Conservation (phyloP, 1,284 basidiomycete species). For the Vanrija humicola region DNA sequence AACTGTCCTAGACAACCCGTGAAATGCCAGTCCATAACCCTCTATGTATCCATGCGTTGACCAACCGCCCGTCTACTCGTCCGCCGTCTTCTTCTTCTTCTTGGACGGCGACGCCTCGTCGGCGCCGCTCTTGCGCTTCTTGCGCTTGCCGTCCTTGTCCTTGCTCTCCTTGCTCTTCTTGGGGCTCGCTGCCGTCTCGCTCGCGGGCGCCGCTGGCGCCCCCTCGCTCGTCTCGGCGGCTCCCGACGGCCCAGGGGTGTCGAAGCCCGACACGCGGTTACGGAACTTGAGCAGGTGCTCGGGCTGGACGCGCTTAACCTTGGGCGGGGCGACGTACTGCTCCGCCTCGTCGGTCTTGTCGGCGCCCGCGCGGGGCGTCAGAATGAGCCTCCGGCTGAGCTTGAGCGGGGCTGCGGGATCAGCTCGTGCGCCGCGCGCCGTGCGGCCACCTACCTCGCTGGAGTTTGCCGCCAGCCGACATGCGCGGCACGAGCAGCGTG, state of each 20-base stretch:
- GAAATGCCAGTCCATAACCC: not conserved
- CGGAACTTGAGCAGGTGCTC: slow-evolving; percentile 41
- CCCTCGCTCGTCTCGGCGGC: not conserved
- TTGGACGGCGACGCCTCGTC: slow-evolving; percentile 18
- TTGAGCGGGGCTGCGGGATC: slow-evolving; percentile 33
- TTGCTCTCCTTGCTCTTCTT: slow-evolving; percentile 6
- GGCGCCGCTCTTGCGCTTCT: slow-evolving; percentile 22
- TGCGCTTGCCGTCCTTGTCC: slow-evolving; percentile 18
- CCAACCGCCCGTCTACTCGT: slow-evolving; percentile 11
- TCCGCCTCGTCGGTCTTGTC: not conserved
- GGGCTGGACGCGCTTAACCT: slow-evolving; percentile 32
- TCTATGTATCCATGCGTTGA: slow-evolving; percentile 4
- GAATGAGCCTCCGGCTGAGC: slow-evolving; percentile 35
- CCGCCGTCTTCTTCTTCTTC: slow-evolving; percentile 35
- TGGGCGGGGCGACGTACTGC: slow-evolving; percentile 5
- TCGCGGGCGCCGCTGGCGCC: not conserved
- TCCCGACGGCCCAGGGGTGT: slow-evolving; percentile 32
- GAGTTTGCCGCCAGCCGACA: slow-evolving; percentile 24
- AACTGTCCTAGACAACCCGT: not conserved
- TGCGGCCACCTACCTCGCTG: slow-evolving; percentile 30
- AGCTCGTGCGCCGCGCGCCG: not conserved
- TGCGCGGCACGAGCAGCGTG: slow-evolving; percentile 39
- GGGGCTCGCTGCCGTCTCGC: not conserved
- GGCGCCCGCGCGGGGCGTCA: slow-evolving; percentile 24
- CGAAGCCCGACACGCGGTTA: slow-evolving; percentile 35